Conservation (phyloP, 2,329 filamentous ascomycete genomes). For the Biscogniauxia marginata region DNA sequence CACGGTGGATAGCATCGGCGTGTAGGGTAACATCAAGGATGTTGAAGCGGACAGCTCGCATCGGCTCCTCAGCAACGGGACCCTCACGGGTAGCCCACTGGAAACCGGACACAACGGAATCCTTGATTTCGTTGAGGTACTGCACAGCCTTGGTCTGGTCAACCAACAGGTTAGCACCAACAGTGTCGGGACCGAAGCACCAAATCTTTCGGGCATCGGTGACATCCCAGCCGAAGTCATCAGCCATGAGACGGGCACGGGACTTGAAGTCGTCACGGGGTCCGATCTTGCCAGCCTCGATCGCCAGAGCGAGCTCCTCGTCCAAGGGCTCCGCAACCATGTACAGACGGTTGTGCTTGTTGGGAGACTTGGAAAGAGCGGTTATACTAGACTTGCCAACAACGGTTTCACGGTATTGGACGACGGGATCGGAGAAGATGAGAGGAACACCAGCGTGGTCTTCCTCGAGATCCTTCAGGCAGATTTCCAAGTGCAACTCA, state of each 20-base stretch:
- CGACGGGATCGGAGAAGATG: slow-evolving; percentile 96
- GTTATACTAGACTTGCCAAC: slow-evolving; percentile 82
- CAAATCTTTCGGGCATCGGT: slow-evolving; percentile 99
- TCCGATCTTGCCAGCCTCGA: slow-evolving; percentile 87
- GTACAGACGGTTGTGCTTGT: slow-evolving; percentile 99
- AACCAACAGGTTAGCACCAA: slow-evolving; percentile 94
- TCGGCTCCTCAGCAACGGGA: slow-evolving; percentile 96
- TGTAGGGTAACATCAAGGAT: slow-evolving; percentile 99
- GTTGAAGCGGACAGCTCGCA: slow-evolving; percentile 98
- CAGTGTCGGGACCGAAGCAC: slow-evolving; percentile 98
- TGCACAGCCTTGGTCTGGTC: slow-evolving; percentile 99
- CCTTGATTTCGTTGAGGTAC: slow-evolving; percentile 99
- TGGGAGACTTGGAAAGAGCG: slow-evolving; percentile 98
- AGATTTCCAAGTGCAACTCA: slow-evolving; percentile 99
- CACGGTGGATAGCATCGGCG: slow-evolving; percentile 99
- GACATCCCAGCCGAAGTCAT: slow-evolving; percentile 98
- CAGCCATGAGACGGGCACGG: slow-evolving; percentile 91
- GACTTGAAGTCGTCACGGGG: slow-evolving; percentile 99
- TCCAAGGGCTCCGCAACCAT: slow-evolving; percentile 86
- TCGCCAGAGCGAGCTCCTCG: slow-evolving; percentile 88
- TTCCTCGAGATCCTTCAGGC: slow-evolving; percentile 99
- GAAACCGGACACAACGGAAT: slow-evolving; percentile 99
- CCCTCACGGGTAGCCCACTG: slow-evolving; percentile 99
- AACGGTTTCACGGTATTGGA: slow-evolving; percentile 98
- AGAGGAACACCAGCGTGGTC: slow-evolving; percentile 99